Evolutionary conservation across 305 asterid genomes (phyloP).

Genomic region (Fraxinus velutina): DNA sequence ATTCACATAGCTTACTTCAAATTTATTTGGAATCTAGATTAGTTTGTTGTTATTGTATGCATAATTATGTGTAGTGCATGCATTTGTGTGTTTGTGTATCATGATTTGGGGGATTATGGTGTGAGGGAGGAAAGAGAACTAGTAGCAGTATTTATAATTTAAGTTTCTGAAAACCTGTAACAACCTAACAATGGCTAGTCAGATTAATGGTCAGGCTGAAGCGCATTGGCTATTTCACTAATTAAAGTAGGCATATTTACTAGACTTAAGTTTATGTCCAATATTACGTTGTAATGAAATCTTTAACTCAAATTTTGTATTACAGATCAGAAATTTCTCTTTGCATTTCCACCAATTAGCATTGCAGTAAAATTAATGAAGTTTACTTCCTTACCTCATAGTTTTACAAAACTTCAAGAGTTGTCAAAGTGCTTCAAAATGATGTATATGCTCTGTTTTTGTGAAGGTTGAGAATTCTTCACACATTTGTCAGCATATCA

Average conservation of each 20-base stretch:
- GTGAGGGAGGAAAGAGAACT: background rate
- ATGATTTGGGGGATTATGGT: background rate
- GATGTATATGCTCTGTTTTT: background rate
- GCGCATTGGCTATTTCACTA: background rate
- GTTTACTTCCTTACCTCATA: background rate
- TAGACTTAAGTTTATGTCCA: background rate
- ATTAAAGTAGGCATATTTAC: background rate
- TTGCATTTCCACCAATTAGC: background rate
- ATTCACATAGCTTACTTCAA: background rate
- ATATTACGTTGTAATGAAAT: background rate
- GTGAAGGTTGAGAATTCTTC: background rate
- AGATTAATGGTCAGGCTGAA: background rate
- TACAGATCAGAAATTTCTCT: background rate
- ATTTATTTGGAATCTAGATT: background rate
- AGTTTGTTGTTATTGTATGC: background rate
- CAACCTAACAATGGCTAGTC: constrained; percentile 1
- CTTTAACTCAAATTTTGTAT: background rate
- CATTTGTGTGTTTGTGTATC: background rate
- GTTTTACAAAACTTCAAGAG: background rate
- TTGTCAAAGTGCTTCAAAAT: background rate
- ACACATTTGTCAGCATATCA: background rate
- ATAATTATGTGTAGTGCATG: background rate
- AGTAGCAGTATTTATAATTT: background rate
- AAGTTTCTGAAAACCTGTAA: background rate
- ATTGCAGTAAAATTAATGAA: background rate